A percentile compares a stretch with the other conserved stretches of the same genome.
Conservation (phyloP, 2,329 filamentous ascomycete genomes). For the Curvularia lunata region DNA sequence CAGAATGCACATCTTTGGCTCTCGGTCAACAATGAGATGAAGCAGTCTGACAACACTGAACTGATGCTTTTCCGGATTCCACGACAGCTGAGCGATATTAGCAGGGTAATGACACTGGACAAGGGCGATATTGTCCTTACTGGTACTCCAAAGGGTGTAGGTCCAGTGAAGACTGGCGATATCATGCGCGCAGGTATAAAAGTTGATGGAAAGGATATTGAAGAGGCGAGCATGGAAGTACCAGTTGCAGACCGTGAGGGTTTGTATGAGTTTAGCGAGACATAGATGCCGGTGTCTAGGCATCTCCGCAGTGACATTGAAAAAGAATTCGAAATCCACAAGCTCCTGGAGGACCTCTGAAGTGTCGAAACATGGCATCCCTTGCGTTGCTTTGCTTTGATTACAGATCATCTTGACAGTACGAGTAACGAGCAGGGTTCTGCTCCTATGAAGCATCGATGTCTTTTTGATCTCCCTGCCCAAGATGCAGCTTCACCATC, state of each 20-base stretch:
- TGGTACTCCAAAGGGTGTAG: constrained; percentile 97
- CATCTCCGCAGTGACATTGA: background rate
- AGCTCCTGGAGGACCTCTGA: background rate
- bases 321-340: background rate
- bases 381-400: background rate
- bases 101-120: constrained; percentile 91
- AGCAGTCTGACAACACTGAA: constrained; percentile 86
- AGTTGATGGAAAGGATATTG: constrained; percentile 79
- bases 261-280: constrained; percentile 72
- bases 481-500: constrained; percentile 7
- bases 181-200: constrained; percentile 83
- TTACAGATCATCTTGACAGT: no score
- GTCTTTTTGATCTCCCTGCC: background rate
- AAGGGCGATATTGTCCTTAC: constrained; percentile 92
- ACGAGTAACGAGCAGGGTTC: background rate
- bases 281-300: constrained; percentile 37
- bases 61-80: constrained; percentile 95
- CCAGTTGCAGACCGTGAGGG: constrained; percentile 79
- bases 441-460: background rate
- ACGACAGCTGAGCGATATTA: constrained; percentile 86
- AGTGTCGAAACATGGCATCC: constrained; percentile 5
- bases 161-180: constrained; percentile 82
- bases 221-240: constrained; percentile 85
- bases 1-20: constrained; percentile 88
- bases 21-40: constrained; percentile 77